Evolutionary conservation across 208 protist genomes (phyloP), one percentile per base, ranked within the genome.

Genomic region (Leishmania arabica): DNA sequence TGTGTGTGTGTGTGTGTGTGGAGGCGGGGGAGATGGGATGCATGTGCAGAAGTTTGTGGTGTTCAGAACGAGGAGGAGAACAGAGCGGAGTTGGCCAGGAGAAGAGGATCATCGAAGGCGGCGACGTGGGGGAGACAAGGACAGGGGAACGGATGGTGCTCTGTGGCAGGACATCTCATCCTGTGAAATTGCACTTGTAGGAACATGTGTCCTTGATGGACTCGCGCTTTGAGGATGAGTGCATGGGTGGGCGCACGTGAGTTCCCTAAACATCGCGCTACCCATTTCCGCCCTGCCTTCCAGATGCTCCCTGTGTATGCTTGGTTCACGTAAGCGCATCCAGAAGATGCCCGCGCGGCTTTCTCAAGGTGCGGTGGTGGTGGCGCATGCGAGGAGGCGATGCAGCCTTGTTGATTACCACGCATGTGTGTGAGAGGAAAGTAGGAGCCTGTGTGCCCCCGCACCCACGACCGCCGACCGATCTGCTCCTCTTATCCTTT

Each of bases 1-100:
- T 58, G 49, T 74, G n/a, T 58, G 49, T 74, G n/a, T 58, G 49
- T 56, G 19, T 75, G 31, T 75, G 3, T 58, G 49, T 74, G 31
- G 15, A 24, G n/a, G 37, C 21, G 0, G 4, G 17, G n/a, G n/a
- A 31, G 11, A 34, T n/a, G 47, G 7, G 21, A 7, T 37, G n/a
- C 51, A 73, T 73, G 69, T 53, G 45, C 11, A 54, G 13, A 51
- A 73, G 15, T 53, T 53, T 17, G 24, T 9, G 69, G 69, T 54
- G 13, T 21, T 31, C 19, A 31, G 45, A 31, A 73, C 7, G 13
- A 37, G 69, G 69, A 47, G 40, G 69, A 73, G 42, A 53, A 17
- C 27, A 9, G 42, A 47, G 69, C 27, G 69, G 17, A 54, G 69
- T 73, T 19, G 7, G n/a, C 45, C 42, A 51, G n/a, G 40, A 54